Conservation (phyloP, 371 early-diverging fungal species). For the Furculomyces boomerangus region DNA sequence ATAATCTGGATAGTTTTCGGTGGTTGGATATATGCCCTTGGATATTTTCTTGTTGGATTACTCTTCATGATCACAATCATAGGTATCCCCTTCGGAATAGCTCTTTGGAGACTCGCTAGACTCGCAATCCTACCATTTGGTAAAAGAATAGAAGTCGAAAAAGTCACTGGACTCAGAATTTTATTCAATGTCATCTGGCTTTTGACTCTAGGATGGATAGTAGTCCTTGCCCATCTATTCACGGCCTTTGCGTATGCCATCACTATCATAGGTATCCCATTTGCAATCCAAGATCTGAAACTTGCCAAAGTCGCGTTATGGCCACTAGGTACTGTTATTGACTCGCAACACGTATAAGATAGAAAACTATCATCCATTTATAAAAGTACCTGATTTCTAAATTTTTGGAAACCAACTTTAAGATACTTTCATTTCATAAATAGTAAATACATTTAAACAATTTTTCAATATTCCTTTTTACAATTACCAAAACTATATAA, state of each 20-base stretch:
- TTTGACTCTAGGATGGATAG: neutral
- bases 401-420: no score
- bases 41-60: neutral
- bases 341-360: no score
- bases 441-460: no score
- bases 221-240: neutral
- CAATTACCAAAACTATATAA: no score
- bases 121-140: neutral
- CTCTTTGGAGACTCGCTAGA: neutral
- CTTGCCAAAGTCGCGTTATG: neutral
- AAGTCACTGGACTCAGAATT: neutral
- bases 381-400: no score
- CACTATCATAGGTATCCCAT: neutral
- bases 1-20: neutral
- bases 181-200: neutral
- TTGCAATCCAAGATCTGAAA: neutral
- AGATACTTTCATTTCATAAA: no score
- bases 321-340: neutral
- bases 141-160: neutral
- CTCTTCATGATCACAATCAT: neutral
- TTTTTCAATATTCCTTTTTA: no score
- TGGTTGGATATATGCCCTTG: neutral
- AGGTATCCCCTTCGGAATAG: neutral
- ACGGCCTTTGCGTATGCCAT: neutral
- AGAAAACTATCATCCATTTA: no score